Evolutionary conservation across 2,329 filamentous ascomycete species (phyloP), one percentile per base, ranked within the genome.

Genomic region (Xylariaceae sp.): DNA sequence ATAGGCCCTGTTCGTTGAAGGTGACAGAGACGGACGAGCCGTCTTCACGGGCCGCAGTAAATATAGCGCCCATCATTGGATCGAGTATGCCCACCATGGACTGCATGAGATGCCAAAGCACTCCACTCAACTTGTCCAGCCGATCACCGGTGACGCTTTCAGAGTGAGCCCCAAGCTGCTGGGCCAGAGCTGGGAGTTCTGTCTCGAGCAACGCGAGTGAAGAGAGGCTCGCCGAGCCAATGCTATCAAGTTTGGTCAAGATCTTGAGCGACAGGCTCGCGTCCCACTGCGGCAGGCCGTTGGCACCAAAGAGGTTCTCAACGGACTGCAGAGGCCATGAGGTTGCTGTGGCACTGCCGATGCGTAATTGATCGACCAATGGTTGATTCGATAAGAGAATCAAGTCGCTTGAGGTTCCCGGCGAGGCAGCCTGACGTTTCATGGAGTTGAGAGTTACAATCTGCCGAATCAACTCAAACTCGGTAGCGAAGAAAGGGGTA

Each of bases 181-280:
- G 65, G 8, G 74, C 75, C 38, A 84, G 60, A 3, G 72, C 61
- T 7, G 77, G 75, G 31, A 84, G 58, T 49, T 87, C 82, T 1
- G 66, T 62, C 53, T 83, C 77, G 0, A 87, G 63, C 13, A 81
- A 64, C 28, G 72, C 66, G 30, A 87, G 59, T 26, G 77, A 74
- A 29, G 68, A 68, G 24, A 87, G 59, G 29, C 63, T 71, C 1
- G 79, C 73, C 16, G 67, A 61, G 10, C 60, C 58, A 13, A 78
- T 55, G 2, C 55, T 59, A 32, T 69, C 61, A 29, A 82, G 56
- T 44, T 70, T 77, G 11, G 63, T 60, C 45, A 84, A 60, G 3
- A 85, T 49, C 1, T 68, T 67, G 15, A 64, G 48, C 5, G 72
- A 67, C 13, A 77, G 46, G 4, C 56, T 59, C 19, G 65, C 65